Base-by-base conservation (phyloP, 2,329 filamentous ascomycete species). In the Aureobasidium sp. region DNA sequence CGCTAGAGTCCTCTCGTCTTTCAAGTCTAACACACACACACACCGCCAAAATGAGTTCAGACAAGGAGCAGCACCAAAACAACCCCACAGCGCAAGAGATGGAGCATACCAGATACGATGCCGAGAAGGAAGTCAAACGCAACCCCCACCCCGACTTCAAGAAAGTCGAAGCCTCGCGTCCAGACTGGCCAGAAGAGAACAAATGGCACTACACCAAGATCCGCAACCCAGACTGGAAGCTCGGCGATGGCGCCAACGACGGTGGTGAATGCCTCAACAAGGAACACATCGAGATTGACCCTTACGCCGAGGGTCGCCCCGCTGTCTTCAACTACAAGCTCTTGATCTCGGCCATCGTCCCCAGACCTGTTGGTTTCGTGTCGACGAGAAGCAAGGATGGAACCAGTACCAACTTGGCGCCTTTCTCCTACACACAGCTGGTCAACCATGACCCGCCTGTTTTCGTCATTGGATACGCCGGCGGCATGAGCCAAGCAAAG, bases 381-480 rank as follows among this genome's bases (percentile, higher is more conserved):
- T 81, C 79, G 54, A 87, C 85, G 1, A 72, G 78, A 39, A 81
- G 78, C 2, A 76, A 76, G 42, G 87, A 91, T 69, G 90, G 89
- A 27, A 74, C 67, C 21, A 79, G 76, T 32, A 84, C 83, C 16
- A 97, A 97, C 75, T 81, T 97, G 2, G 90, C 92, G 0, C 92
- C 91, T 0, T 96, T 94, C 74, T 89, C 84, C 70, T 97, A 94
- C 78, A 91, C 91, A 73, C 88, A 91, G 72, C 75, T 96, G 65
- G 81, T 96, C 66, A 86, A 85, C 73, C 89, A 94, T 72, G 92
- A 97, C 71, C 93, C 92, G 5, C 92, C 92, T 0, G 78, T 95
- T 47, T 95, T 97, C 73, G 82, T 84, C 9, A 77, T 87, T 6
- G 84, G 85, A 0, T 84, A 86, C 63, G 77, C 80, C 0, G 83